Percentiles rank a stretch among this genome's conserved stretches.
phyloP scores from a whole-genome alignment of 257 asterid species.

The Nicotiana noctiflora region DNA sequence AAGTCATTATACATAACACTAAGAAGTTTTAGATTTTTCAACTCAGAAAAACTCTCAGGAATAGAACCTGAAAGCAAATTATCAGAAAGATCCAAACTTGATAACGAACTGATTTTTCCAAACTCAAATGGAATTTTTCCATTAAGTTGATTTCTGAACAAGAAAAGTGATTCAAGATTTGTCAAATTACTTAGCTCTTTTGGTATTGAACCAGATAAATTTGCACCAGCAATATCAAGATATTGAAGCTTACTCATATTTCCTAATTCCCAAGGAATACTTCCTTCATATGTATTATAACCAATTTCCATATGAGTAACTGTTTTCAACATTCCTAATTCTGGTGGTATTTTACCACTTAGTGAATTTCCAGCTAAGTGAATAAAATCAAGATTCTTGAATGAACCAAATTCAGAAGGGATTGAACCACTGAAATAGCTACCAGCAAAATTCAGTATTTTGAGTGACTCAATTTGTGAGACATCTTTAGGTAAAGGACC shows the following conservation, averaged over 20 bases:
- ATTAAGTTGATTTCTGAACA: slow-evolving; percentile 59
- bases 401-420: slow-evolving; percentile 72
- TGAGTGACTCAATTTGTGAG: slow-evolving; percentile 42
- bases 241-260: slow-evolving; percentile 64
- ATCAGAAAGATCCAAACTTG: slow-evolving; percentile 97
- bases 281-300: slow-evolving; percentile 68
- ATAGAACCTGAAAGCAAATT: slow-evolving; percentile 67
- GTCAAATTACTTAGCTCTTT: slow-evolving; percentile 56
- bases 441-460: slow-evolving; percentile 81
- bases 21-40: slow-evolving; percentile 58
- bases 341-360: slow-evolving; percentile 60
- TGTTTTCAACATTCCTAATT: slow-evolving; percentile 51
- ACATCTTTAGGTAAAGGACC: slow-evolving; percentile 70
- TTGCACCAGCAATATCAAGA: slow-evolving; percentile 91
- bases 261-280: slow-evolving; percentile 84
- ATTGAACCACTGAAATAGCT: slow-evolving; percentile 86
- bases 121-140: slow-evolving; percentile 67
- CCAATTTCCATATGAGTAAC: slow-evolving; percentile 94
- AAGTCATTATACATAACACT: slow-evolving; percentile 87
- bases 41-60: slow-evolving; percentile 73
- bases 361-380: slow-evolving; percentile 87
- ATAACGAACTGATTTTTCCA: slow-evolving; percentile 44
- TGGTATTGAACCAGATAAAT: slow-evolving; percentile 76
- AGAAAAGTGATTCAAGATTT: slow-evolving; percentile 70
- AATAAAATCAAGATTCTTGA: slow-evolving; percentile 55